Base-by-base conservation (phyloP, 176 grass and related monocot species). In the Melocanna baccifera region DNA sequence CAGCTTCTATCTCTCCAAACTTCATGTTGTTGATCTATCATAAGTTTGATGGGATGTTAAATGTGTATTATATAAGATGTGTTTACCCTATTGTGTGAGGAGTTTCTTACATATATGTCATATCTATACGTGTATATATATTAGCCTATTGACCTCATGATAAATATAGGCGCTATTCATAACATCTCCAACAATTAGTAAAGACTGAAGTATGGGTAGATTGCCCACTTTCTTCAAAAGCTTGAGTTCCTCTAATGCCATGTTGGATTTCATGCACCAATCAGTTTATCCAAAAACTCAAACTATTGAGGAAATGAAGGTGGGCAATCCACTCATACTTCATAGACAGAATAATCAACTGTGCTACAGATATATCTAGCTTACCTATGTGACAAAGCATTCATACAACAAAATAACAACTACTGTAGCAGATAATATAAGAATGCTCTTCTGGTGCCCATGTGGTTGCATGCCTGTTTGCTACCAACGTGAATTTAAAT, bases 381-480 rank as follows among this genome's bases (percentile, higher is more conserved):
- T 76, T 41, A 41, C 26, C 12, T 36, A 76, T 42, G 46, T 58
- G 83, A 80, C 80, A 66, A 83, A 12, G 13, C 8, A 73, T 57
- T 41, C 23, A 78, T 67, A 58, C 12, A 68, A 82, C 32, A 73
- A 85, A 51, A 82, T 34, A 4, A 36, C 45, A 74, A 23, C n/a
- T 4, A 53, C 22, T 9, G n/a, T 69, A 62, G 7, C 62, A 82
- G 14, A 22, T 39, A 36, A 0, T 57, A 42, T 37, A 77, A 46
- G 20, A 68, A 78, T 76, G 25, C 12, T 1, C 19, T 32, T 36
- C 22, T 41, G 64, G 45, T 32, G 7, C 18, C 41, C 26, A 73
- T 48, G 53, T 25, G 28, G 7, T 11, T 34, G 53, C 28, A 73
- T 59, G 40, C 6, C 25, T 16, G 13, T 46, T 41, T 32, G 12